These are phyloP conservation scores for Mycena sanguinolenta DNA, from an alignment of 768 basidiomycete genomes.

Conservation along the genomic window DNA sequence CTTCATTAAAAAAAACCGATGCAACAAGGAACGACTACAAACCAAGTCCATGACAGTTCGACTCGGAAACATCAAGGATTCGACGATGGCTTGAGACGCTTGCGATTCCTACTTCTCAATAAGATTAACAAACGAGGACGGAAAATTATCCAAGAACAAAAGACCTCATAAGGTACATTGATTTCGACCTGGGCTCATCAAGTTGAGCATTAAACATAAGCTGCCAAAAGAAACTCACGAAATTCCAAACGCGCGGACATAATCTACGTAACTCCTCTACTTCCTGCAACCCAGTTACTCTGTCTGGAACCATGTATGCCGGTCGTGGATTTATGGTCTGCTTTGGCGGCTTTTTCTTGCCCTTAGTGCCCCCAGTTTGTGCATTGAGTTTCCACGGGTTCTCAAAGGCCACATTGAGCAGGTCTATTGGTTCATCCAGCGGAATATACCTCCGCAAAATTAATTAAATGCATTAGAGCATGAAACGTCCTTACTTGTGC, in stretches of 20 bases:
- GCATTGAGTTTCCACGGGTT: conserved; percentile 85
- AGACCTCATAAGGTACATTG: conserved; percentile 84
- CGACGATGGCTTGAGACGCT: conserved; percentile 64
- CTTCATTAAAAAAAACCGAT: background rate
- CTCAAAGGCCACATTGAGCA: conserved; percentile 95
- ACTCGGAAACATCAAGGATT: conserved; percentile 83
- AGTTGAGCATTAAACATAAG: conserved; percentile 15
- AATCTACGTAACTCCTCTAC: conserved; percentile 80
- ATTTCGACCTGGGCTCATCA: conserved; percentile 75
- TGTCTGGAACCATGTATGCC: conserved; percentile 89
- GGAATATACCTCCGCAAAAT: conserved; percentile 72
- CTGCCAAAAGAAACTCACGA: conserved; percentile 63
- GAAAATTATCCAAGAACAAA: background rate
- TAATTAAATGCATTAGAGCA: conserved; percentile 1
- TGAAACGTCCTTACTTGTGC: conserved; percentile 63
- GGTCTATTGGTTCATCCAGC: conserved; percentile 85
- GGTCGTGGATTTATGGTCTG: conserved; percentile 14
- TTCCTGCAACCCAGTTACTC: conserved; percentile 83
- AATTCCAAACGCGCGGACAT: conserved; percentile 92
- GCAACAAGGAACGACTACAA: conserved; percentile 39
- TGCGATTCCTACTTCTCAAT: conserved; percentile 70
- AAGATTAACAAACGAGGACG: conserved; percentile 14
- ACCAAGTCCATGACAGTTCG: conserved; percentile 94
- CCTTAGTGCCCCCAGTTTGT: conserved; percentile 58
- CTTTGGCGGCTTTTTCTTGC: conserved; percentile 35